Base-by-base conservation (phyloP, 2,329 filamentous ascomycete genomes). In the Elsinoe australis region DNA sequence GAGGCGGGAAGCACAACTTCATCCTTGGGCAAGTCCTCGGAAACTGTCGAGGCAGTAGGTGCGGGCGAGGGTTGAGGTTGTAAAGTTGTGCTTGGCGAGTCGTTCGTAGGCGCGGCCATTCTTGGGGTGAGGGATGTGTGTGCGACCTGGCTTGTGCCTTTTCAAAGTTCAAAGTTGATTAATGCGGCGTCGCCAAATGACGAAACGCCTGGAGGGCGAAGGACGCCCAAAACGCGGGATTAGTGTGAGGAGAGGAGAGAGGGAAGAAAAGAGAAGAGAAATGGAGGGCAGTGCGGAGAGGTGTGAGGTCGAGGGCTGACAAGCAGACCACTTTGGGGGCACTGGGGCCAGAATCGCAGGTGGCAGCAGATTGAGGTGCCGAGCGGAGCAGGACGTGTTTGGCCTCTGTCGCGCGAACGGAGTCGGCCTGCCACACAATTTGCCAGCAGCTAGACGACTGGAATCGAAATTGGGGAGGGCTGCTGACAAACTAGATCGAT, bases 21-120 rank as follows among this genome's bases (percentile, higher is more conserved):
- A 35, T 49, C 56, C 45, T 59, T 52, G 3, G 18, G 24, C n/a
- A 32, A 24, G 38, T 65, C 60, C 47, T 47, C 51, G 29, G 42
- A 50, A 47, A 49, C 19, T 18, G 52, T 50, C 21, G 52, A 50
- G 22, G 33, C 35, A 29, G 48, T 51, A 17, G 52, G 48, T 22
- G 42, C 46, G 17, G 47, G 45, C 12, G 48, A 42, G 21, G 48
- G 48, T 22, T 22, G 39, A 22, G 36, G 38, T 44, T 45, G 48
- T n/a, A 33, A 2, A 29, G 44, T 6, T 26, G 29, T 22, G 22
- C 19, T 36, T 34, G 45, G 45, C 45, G 45, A 9, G 18, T 48
- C 32, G 7, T 14, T 31, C 7, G 32, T 18, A 14, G 45, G 24
- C 14, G 32, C 45, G 21, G 45, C 32, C 24, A 31, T 36, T 38